Conservation (phyloP, 805 yeast genomes). For the Myxozyma vanderwaltii region DNA sequence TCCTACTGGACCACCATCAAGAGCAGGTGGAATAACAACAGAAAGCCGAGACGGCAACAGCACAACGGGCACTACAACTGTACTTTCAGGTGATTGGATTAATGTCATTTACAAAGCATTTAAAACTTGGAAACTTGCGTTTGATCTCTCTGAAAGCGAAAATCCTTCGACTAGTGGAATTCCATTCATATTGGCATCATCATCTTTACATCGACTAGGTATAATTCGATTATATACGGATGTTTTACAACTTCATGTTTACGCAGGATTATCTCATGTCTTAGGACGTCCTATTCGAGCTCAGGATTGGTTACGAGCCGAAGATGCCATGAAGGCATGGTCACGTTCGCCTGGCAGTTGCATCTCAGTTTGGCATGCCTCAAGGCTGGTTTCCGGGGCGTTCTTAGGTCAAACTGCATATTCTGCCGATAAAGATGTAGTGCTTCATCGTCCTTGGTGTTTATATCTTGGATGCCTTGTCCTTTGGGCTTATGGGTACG, state of each 20-base stretch:
- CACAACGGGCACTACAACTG: background rate
- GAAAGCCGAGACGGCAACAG: background rate
- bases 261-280: conserved; percentile 33
- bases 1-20: background rate
- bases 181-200: conserved; percentile 36
- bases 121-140: conserved; percentile 31
- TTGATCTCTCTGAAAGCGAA: conserved; percentile 27
- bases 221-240: conserved; percentile 38
- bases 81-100: conserved; percentile 37
- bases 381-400: conserved; percentile 27
- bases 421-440: conserved; percentile 34
- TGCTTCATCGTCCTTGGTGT: conserved; percentile 39
- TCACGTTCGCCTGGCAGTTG: conserved; percentile 35
- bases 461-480: conserved; percentile 37
- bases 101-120: conserved; percentile 36
- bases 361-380: conserved; percentile 40
- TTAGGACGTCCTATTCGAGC: conserved; percentile 30
- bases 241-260: conserved; percentile 35
- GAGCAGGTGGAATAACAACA: background rate
- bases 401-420: conserved; percentile 34
- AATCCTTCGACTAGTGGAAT: conserved; percentile 28
- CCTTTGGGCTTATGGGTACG: conserved; percentile 38
- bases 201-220: conserved; percentile 37
- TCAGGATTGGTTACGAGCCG: conserved; percentile 33
- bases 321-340: conserved; percentile 36